These are phyloP conservation scores for Drosera capensis DNA, from an alignment of 148 eudicot genomes.

Conservation along the genomic window DNA sequence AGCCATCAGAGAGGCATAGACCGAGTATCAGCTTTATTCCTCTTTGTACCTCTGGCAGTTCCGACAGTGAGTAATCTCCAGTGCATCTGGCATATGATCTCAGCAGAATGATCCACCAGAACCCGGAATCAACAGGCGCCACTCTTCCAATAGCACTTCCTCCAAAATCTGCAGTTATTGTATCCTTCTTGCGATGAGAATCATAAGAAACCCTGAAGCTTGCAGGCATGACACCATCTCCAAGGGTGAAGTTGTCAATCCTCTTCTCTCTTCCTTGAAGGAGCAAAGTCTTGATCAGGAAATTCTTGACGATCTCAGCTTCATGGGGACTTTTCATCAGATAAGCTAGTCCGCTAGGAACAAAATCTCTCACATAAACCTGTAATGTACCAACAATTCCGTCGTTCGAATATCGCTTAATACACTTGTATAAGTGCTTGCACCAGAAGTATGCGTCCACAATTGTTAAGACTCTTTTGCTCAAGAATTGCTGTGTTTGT, in stretches of 20 bases:
- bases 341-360: constrained; percentile 55
- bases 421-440: too few species aligned
- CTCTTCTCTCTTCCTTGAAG: constrained; percentile 51
- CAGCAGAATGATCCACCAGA: constrained; percentile 76
- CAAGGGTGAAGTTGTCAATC: constrained; percentile 45
- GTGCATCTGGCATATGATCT: constrained; percentile 46
- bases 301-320: constrained; percentile 46
- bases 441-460: too few species aligned
- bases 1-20: constrained; percentile 57
- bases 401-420: too few species aligned
- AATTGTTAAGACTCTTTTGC: too few species aligned
- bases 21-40: constrained; percentile 48
- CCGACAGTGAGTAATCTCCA: constrained; percentile 24
- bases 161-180: constrained; percentile 47
- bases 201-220: constrained; percentile 40
- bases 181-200: constrained; percentile 15
- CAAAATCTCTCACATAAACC: constrained; percentile 68
- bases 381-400: constrained; percentile 75
- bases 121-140: constrained; percentile 73
- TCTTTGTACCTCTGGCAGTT: constrained; percentile 34
- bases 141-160: constrained; percentile 66
- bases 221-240: constrained; percentile 70
- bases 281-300: constrained; percentile 43
- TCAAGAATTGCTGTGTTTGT: too few species aligned
- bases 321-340: constrained; percentile 44